Conservation (phyloP, 345 rosid genomes). For the Moricandia arvensis region DNA sequence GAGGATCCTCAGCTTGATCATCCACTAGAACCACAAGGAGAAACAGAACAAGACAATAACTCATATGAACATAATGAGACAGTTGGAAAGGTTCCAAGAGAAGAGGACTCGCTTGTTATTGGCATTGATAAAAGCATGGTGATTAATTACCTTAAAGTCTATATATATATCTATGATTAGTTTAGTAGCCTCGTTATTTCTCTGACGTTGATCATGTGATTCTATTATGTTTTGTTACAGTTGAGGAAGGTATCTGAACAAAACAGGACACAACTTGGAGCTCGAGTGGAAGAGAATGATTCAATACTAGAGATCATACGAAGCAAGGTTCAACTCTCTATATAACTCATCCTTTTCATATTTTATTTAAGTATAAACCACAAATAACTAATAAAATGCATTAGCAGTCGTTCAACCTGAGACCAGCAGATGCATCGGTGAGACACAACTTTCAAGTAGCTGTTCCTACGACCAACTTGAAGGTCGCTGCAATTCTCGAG, state of each 20-base stretch:
- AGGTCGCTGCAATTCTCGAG: conserved; percentile 92
- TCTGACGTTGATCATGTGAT: background rate
- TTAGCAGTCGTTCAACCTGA: conserved; percentile 80
- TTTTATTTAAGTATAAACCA: background rate
- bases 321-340: conserved; percentile 54
- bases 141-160: background rate
- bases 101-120: conserved; percentile 9
- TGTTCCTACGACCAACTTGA: conserved; percentile 73
- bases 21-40: background rate
- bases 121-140: conserved; percentile 35
- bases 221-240: conserved; percentile 43
- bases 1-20: conserved; percentile 10
- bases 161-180: background rate
- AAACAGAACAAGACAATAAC: background rate
- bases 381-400: background rate
- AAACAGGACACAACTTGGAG: conserved; percentile 45
- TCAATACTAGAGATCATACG: conserved; percentile 81
- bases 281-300: conserved; percentile 69
- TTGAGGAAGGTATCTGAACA: conserved; percentile 73
- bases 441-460: conserved; percentile 70
- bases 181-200: background rate
- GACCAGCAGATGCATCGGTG: conserved; percentile 54
- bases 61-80: conserved; percentile 1
- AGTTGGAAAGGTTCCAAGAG: background rate
- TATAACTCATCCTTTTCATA: background rate